Base-by-base conservation (phyloP, 1,284 basidiomycete genomes). In the Erythrobasidium hasegawianum region DNA sequence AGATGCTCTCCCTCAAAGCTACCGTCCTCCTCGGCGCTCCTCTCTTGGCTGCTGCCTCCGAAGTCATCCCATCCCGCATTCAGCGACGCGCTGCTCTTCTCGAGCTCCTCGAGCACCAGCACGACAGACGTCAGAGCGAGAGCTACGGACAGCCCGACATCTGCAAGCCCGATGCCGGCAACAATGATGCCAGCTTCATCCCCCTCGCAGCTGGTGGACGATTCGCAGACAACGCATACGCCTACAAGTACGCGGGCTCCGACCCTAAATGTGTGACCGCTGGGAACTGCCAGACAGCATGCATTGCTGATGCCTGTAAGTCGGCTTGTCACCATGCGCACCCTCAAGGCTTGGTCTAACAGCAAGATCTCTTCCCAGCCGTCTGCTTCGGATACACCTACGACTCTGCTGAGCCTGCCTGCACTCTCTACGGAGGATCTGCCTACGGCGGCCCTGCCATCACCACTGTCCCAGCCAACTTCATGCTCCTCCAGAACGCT, bases 21-120 rank as follows among this genome's bases (percentile, higher is more conserved):
- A 47, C 43, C 14, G 22, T 47, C 43, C 43, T 47, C 43, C 43
- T 47, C 43, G 43, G 43, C 43, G 43, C 43, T 47, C 43, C 43
- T 24, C 43, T 47, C 43, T 24, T 47, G n/a, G 43, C 43, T 47
- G 43, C 43, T 24, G 22, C 43, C 43, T 47, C 43, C 43, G 43
- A 47, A 4, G 16, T 47, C 43, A 5, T 47, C 43, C 43, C 43
- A 5, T 47, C 43, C n/a, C 16, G 43, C n/a, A 47, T 47, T 14
- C 43, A 47, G 43, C 16, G 43, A 24, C 43, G 43, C 22, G n/a
- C 16, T 47, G 43, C 43, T 24, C 43, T 47, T 14, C 43, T 47
- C 43, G 43, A 47, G 43, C 43, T 47, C 43, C 43, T 47, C 4
- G n/a, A 47, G 43, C 43, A 47, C 43, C 16, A 47, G n/a, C 43